A percentile compares a stretch with the other conserved stretches of the same genome.
Evolutionary conservation across 1,139 yeast species (phyloP).

Genomic region (Kurtzmaniella natalensis): DNA sequence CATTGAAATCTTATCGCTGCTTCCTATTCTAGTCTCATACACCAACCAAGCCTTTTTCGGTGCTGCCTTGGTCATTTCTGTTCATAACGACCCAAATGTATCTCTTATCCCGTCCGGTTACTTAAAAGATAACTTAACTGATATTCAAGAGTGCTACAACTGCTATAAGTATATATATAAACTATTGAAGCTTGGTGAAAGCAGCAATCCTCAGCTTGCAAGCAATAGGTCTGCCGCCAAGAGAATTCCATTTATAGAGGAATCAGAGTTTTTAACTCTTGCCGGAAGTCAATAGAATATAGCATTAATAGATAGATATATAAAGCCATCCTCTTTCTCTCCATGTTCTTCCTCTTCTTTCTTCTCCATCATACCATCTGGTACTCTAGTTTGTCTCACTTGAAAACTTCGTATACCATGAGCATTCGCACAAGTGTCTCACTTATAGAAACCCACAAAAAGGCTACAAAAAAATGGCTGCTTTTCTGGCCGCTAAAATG

Average conservation of each 20-base stretch:
- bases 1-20: slow-evolving; percentile 38
- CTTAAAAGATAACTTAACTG: slow-evolving; percentile 16
- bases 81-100: slow-evolving; percentile 10
- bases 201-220: slow-evolving; percentile 23
- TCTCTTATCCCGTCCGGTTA: slow-evolving; percentile 20
- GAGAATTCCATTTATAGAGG: slow-evolving; percentile 18
- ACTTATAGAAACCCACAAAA: no score
- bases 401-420: no score
- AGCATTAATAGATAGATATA: no score
- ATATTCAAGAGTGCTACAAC: slow-evolving; percentile 19
- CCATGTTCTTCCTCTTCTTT: background rate
- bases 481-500: no score
- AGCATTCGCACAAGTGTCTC: no score
- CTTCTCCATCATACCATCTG: no score
- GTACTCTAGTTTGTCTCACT: no score
- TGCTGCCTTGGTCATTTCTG: slow-evolving; percentile 25
- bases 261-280: slow-evolving; percentile 13
- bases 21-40: slow-evolving; percentile 36
- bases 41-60: slow-evolving; percentile 33
- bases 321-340: background rate
- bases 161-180: slow-evolving; percentile 32
- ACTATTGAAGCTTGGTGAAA: slow-evolving; percentile 24
- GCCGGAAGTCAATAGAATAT: no score
- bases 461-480: no score
- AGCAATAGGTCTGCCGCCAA: slow-evolving; percentile 30